These are phyloP conservation scores for Lipomyces chichibuensis DNA, from an alignment of 805 yeast species.

Conservation along the genomic window DNA sequence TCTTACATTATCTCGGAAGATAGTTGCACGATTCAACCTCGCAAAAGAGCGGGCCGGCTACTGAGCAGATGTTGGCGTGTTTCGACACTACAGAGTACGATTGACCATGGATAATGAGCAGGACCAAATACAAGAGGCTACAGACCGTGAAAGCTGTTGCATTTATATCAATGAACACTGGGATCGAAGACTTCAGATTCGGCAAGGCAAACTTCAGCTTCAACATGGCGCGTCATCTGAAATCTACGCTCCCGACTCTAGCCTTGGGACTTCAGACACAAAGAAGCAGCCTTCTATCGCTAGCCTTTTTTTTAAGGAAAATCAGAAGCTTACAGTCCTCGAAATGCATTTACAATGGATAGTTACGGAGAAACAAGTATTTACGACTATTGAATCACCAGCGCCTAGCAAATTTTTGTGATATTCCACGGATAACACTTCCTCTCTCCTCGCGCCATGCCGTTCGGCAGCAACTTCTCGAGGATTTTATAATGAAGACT, in stretches of 20 bases:
- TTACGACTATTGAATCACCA: no score
- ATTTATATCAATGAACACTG: constrained; percentile 3
- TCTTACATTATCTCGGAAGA: constrained; percentile 4
- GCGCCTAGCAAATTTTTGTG: no score
- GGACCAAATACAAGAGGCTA: neutral
- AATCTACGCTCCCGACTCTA: neutral
- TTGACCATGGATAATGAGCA: neutral
- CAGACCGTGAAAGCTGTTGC: neutral
- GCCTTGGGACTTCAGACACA: neutral
- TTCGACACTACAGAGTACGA: neutral
- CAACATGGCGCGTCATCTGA: neutral
- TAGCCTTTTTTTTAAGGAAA: neutral
- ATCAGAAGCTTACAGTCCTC: constrained; percentile 4
- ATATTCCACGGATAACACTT: no score
- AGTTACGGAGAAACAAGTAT: no score
- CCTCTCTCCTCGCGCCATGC: no score
- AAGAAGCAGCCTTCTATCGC: neutral
- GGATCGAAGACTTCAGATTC: constrained; percentile 4
- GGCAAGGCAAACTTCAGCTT: constrained; percentile 6
- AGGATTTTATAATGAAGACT: no score
- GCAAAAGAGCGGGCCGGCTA: constrained; percentile 1
- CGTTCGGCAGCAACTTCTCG: no score
- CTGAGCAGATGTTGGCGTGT: neutral
- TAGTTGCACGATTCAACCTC: constrained; percentile 2
- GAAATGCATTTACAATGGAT: no score